Evolutionary conservation across 2,329 filamentous ascomycete species (phyloP).

Genomic region (Stemphylium vesicarium): DNA sequence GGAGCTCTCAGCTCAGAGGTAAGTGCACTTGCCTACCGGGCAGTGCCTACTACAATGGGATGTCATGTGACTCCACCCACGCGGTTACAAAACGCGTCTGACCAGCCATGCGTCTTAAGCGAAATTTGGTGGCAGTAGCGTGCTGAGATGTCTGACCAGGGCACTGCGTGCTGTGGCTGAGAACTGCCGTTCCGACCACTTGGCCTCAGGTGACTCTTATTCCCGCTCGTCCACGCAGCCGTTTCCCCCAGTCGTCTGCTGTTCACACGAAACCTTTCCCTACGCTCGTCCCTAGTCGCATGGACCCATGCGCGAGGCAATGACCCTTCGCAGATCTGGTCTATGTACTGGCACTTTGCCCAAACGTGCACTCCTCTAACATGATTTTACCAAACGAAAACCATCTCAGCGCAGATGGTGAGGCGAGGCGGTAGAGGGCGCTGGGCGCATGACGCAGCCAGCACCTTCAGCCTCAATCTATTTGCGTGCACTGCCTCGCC

Average conservation of each 20-base stretch:
- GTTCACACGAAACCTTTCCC: no score
- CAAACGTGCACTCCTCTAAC: neutral
- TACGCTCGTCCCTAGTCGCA: no score
- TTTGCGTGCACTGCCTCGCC: conserved; percentile 2
- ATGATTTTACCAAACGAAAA: neutral
- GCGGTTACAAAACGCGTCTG: neutral
- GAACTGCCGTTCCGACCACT: neutral
- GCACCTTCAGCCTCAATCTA: conserved; percentile 1
- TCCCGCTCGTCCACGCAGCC: neutral
- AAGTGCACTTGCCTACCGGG: no score
- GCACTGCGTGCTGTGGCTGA: neutral
- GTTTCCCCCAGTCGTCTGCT: no score
- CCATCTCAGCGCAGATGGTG: neutral
- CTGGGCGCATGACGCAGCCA: neutral
- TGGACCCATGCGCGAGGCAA: neutral
- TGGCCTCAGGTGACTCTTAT: neutral
- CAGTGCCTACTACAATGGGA: no score
- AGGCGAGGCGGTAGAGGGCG: neutral
- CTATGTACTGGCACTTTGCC: neutral
- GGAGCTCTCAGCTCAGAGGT: no score
- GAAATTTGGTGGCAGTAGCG: neutral
- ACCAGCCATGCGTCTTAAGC: neutral
- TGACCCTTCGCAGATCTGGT: neutral
- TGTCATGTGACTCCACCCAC: no score
- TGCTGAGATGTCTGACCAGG: neutral